Evolutionary conservation across 1,284 basidiomycete genomes (phyloP), one percentile per base, ranked within the genome.

Genomic region (Naganishia cerealis): DNA sequence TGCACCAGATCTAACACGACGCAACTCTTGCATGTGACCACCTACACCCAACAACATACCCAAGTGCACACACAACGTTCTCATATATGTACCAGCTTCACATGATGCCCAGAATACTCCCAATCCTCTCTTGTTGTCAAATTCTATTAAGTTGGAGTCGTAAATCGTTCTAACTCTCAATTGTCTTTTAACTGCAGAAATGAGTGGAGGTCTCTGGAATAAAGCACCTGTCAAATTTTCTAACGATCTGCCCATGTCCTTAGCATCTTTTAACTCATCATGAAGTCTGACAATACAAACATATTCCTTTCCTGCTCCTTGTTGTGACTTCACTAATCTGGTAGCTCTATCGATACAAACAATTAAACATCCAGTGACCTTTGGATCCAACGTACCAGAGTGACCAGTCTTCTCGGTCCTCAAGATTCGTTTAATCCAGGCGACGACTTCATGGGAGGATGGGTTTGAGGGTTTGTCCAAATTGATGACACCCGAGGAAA

Each of bases 381-480:
- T 99, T 62, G 96, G 96, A 82, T 99, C 96, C 66, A 99, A 87
- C 55, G 95, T 99, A 73, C 94, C 94, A 72, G 92, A 94, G 83
- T 97, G 94, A 62, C 95, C 96, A 0, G 96, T 99, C 84, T 99
- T 99, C 82, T 99, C 95, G 42, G 91, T 91, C 33, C 95, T 88
- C 63, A 99, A 82, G 73, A 99, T 99, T 36, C 96, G 87, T 75
- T 95, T 87, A 72, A 99, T 84, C 96, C 96, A 99, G 18, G 96
- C 96, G 72, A 99, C 96, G 67, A 99, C 96, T 85, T 99, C 96
- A 83, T 99, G 96, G 18, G 95, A 98, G 5, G 96, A 99, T 9
- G 95, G 95, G 83, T 99, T 99, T 57, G 95, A 98, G 33, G 96
- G 96, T 81, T 99, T 99, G 86, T 99, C 96, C 73, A 99, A 86